Percentiles rank a stretch among this genome's conserved stretches.
Evolutionary conservation across 2,329 filamentous ascomycete genomes (phyloP).

Genomic region (Colletotrichum truncatum): DNA sequence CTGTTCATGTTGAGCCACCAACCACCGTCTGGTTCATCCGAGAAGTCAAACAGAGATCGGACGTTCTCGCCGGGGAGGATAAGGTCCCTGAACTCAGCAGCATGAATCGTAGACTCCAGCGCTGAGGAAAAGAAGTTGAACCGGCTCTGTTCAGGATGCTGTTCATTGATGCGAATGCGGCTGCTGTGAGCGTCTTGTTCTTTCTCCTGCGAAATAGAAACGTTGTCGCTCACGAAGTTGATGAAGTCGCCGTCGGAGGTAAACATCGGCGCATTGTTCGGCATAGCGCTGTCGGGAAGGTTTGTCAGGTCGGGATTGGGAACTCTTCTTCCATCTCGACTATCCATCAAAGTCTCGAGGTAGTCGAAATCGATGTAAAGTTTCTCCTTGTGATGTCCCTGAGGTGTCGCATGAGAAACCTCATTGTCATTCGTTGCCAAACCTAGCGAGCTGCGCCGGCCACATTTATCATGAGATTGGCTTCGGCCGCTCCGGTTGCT

Average conservation of each 20-base stretch:
- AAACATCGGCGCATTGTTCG: slow-evolving; percentile 48
- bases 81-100: slow-evolving; percentile 86
- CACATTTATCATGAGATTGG: slow-evolving; percentile 65
- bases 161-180: slow-evolving; percentile 33
- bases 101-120: slow-evolving; percentile 91
- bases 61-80: slow-evolving; percentile 90
- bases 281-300: slow-evolving; percentile 59
- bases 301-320: slow-evolving; percentile 48
- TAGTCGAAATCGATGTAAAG: slow-evolving; percentile 92
- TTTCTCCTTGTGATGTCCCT: slow-evolving; percentile 72
- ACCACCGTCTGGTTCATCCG: slow-evolving; percentile 76
- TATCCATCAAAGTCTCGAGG: slow-evolving; percentile 86
- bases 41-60: slow-evolving; percentile 81
- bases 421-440: slow-evolving; percentile 73
- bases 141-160: slow-evolving; percentile 72
- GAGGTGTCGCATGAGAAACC: slow-evolving; percentile 77
- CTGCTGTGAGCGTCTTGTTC: slow-evolving; percentile 22
- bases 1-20: slow-evolving; percentile 98
- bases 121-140: slow-evolving; percentile 98
- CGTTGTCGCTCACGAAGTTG: slow-evolving; percentile 53
- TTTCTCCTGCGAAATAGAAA: slow-evolving; percentile 56
- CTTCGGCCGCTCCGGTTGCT: slow-evolving; percentile 66
- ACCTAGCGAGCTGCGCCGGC: slow-evolving; percentile 61
- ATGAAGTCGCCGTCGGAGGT: slow-evolving; percentile 67
- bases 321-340: slow-evolving; percentile 43